These are phyloP conservation scores for Diaporthe helianthi DNA, from an alignment of 2,329 filamentous ascomycete genomes.

Conservation along the genomic window DNA sequence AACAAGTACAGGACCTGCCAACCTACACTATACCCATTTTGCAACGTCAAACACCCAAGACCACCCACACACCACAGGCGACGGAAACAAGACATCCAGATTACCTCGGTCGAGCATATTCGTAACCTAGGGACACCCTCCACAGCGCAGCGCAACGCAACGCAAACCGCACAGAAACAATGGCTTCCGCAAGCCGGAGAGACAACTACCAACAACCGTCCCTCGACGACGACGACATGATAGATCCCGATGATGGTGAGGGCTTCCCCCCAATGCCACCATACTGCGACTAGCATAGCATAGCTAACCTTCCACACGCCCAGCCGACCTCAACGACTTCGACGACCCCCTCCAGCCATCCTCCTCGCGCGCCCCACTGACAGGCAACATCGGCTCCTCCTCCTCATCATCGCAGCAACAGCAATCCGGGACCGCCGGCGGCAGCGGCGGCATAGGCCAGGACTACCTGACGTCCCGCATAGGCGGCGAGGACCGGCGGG, in stretches of 20 bases:
- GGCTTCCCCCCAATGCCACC: constrained; percentile 31
- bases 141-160: constrained; percentile 6
- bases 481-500: constrained; percentile 89
- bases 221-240: constrained; percentile 70
- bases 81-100: not conserved
- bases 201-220: constrained; percentile 69
- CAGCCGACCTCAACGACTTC: constrained; percentile 88
- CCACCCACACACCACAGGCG: not conserved
- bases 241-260: constrained; percentile 80
- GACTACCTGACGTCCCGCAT: constrained; percentile 88
- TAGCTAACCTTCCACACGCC: not conserved
- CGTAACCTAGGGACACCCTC: not conserved
- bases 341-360: constrained; percentile 79
- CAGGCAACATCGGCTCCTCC: constrained; percentile 77
- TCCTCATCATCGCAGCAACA: constrained; percentile 56
- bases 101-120: not conserved
- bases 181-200: constrained; percentile 55
- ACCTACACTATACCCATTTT: not conserved
- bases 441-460: constrained; percentile 63
- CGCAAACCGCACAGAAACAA: constrained; percentile 40
- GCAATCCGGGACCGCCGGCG: too few species aligned
- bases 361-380: constrained; percentile 79
- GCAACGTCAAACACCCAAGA: not conserved
- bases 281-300: not conserved
- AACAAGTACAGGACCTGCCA: constrained; percentile 23